A percentile compares a stretch with the other conserved stretches of the same genome.
Conservation (phyloP, 192 early-diverging fungal genomes). For the Podila epicladia region DNA sequence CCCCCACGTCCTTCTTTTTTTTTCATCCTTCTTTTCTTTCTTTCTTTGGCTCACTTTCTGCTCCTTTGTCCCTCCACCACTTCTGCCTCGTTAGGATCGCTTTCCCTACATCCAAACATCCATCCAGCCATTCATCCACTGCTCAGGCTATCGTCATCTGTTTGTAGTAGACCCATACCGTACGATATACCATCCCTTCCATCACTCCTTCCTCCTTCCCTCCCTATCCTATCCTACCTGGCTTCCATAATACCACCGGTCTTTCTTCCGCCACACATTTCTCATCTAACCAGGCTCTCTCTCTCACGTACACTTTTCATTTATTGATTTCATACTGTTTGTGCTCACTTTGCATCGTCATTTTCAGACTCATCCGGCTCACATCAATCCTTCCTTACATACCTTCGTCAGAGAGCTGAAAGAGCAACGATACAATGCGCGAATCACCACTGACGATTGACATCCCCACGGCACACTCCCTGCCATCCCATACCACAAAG, state of each 20-base stretch:
- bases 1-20: background rate
- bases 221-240: background rate
- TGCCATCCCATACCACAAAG: background rate
- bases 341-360: background rate
- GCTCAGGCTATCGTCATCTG: too few relatives aligned
- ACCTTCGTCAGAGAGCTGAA: background rate
- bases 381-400: background rate
- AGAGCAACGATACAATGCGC: background rate
- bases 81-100: too few relatives aligned
- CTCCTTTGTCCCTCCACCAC: too few relatives aligned
- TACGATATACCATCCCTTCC: background rate
- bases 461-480: background rate
- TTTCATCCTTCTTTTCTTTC: background rate
- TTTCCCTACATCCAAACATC: background rate
- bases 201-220: background rate
- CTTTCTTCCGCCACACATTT: background rate
- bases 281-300: background rate
- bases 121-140: background rate
- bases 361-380: background rate
- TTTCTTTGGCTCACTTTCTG: background rate
- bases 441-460: slow-evolving; percentile 1
- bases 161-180: too few relatives aligned
- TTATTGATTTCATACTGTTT: background rate
- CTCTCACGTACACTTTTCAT: background rate
- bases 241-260: background rate